phyloP scores from a whole-genome alignment of 768 basidiomycete genomes.

The Dendrothele bispora region DNA sequence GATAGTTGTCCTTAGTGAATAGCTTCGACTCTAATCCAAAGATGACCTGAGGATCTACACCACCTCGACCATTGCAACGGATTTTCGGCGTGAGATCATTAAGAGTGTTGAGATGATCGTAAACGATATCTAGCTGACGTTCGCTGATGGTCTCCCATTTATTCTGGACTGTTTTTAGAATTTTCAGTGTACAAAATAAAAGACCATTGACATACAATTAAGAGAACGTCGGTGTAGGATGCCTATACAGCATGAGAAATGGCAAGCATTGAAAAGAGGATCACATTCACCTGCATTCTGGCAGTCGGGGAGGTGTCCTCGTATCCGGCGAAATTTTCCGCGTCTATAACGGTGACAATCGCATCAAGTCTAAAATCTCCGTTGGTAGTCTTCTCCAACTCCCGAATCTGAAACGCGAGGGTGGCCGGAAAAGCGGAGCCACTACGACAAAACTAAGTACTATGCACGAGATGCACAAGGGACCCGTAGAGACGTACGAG shows the following conservation, averaged over 20 bases:
- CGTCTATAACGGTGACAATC: slow-evolving; percentile 88
- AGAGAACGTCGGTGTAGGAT: slow-evolving; percentile 89
- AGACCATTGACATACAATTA: slow-evolving; percentile 70
- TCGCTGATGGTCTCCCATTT: slow-evolving; percentile 90
- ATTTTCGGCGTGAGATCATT: slow-evolving; percentile 92
- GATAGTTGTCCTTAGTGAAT: slow-evolving; percentile 38
- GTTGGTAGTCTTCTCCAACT: slow-evolving; percentile 67
- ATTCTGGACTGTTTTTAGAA: slow-evolving; percentile 48
- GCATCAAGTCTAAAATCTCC: slow-evolving; percentile 82
- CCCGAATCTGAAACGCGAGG: slow-evolving; percentile 90
- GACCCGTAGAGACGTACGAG: slow-evolving; percentile 58
- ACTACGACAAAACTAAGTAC: slow-evolving; percentile 33
- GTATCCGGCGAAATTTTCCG: slow-evolving; percentile 90
- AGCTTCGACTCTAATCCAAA: slow-evolving; percentile 91
- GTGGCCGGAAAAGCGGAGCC: slow-evolving; percentile 97
- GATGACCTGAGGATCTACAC: slow-evolving; percentile 75
- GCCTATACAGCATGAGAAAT: too few species aligned
- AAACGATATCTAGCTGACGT: slow-evolving; percentile 73
- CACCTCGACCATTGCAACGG: slow-evolving; percentile 57
- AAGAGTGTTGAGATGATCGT: slow-evolving; percentile 86
- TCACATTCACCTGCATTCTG: slow-evolving; percentile 93
- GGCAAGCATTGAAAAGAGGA: too few species aligned
- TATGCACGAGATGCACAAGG: neutral
- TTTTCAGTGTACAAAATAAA: neutral
- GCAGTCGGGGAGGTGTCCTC: slow-evolving; percentile 92